Evolutionary conservation across 257 asterid genomes (phyloP).

Genomic region (Salvia rosmarinus): DNA sequence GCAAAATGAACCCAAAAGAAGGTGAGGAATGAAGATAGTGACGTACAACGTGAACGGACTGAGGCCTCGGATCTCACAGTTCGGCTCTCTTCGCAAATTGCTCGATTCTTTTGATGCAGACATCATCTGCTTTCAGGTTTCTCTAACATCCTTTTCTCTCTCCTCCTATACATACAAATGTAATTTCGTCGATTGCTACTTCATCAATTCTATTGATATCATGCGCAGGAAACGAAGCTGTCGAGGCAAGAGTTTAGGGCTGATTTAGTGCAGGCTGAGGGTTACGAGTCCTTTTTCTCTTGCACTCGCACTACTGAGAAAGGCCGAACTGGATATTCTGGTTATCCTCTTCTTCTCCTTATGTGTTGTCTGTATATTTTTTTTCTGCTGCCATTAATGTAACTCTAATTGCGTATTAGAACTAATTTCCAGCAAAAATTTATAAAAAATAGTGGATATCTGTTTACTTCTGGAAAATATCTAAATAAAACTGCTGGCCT

Average conservation of each 20-base stretch:
- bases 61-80: conserved; percentile 82
- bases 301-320: conserved; percentile 73
- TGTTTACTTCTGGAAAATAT: neutral
- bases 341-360: conserved; percentile 34
- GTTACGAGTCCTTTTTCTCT: no score
- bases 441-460: neutral
- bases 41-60: conserved; percentile 94
- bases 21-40: conserved; percentile 71
- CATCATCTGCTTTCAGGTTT: conserved; percentile 81
- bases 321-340: conserved; percentile 92
- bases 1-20: neutral
- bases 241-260: conserved; percentile 74
- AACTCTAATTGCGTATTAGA: neutral
- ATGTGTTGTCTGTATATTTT: neutral
- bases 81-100: conserved; percentile 76
- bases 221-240: conserved; percentile 76
- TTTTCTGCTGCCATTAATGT: neutral
- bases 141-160: neutral
- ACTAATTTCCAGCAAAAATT: no score
- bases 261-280: conserved; percentile 85
- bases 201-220: conserved; percentile 3
- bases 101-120: conserved; percentile 88
- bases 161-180: neutral
- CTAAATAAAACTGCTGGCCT: neutral
- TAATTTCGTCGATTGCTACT: conserved; percentile 5